phyloP scores from a whole-genome alignment of 176 grass and related monocot genomes.

The Pontederia paniculata region DNA sequence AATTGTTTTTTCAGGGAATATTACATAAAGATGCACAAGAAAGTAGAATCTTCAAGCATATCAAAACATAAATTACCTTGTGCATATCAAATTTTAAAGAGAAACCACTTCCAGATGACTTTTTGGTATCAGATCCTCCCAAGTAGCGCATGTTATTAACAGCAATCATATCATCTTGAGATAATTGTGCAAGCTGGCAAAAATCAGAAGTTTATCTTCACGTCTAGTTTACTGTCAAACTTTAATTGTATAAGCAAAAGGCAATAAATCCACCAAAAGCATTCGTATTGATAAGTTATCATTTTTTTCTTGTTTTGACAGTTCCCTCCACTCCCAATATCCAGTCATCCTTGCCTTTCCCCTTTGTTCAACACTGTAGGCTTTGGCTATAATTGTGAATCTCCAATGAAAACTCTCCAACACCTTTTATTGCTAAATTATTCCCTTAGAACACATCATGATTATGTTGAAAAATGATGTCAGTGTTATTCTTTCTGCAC shows the following conservation, averaged over 20 bases:
- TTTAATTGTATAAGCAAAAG: background rate
- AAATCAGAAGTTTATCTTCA: background rate
- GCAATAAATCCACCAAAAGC: background rate
- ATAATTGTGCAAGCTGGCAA: constrained; percentile 59
- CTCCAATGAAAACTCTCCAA: no score
- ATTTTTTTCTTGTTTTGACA: no score
- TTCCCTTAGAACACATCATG: no score
- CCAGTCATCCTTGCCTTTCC: no score
- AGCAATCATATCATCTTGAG: constrained; percentile 58
- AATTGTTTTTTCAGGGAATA: background rate
- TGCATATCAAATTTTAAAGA: constrained; percentile 67
- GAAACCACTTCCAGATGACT: constrained; percentile 43
- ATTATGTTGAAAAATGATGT: no score
- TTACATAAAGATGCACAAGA: background rate
- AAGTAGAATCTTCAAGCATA: background rate
- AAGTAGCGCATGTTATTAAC: constrained; percentile 67
- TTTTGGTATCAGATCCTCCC: constrained; percentile 51
- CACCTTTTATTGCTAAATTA: no score
- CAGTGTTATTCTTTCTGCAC: no score
- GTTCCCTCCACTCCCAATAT: no score
- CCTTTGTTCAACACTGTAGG: no score
- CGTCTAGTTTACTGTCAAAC: constrained; percentile 7
- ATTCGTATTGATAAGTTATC: background rate
- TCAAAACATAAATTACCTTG: constrained; percentile 32
- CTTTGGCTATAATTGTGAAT: no score